Evolutionary conservation across 352 stramenopile genomes (phyloP).

Genomic region (Globisporangium echinulatum): DNA sequence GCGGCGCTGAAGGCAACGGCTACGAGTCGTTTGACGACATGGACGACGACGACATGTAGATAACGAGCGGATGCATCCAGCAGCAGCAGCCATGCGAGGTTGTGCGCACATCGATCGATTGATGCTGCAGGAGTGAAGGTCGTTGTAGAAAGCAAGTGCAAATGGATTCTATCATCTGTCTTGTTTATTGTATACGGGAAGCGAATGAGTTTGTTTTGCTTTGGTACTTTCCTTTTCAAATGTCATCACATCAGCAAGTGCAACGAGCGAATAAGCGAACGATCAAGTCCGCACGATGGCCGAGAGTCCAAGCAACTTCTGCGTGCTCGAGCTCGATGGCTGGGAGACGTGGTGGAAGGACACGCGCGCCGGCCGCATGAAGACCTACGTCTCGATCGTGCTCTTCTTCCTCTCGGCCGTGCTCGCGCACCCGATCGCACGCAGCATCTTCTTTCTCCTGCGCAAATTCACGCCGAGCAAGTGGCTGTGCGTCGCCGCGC

Average conservation of each 20-base stretch:
- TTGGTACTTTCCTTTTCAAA: background rate
- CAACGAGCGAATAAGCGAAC: background rate
- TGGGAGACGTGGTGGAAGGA: conserved; percentile 56
- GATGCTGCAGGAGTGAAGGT: no score
- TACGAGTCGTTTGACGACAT: conserved; percentile 26
- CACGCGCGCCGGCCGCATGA: conserved; percentile 35
- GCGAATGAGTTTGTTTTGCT: no score
- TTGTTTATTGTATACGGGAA: no score
- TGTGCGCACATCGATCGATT: no score
- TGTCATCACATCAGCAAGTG: background rate
- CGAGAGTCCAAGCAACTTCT: conserved; percentile 23
- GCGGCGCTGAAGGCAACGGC: conserved; percentile 18
- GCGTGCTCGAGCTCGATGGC: conserved; percentile 39
- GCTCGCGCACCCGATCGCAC: conserved; percentile 59
- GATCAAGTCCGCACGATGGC: conserved; percentile 3
- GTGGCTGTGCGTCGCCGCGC: conserved; percentile 34
- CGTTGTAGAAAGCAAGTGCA: no score
- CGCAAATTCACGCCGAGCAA: conserved; percentile 45
- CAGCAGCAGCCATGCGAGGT: background rate
- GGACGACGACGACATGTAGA: conserved; percentile 21
- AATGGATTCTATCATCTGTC: no score
- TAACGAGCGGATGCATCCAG: background rate
- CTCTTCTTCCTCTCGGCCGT: conserved; percentile 76
- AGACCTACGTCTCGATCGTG: conserved; percentile 64
- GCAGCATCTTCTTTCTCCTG: conserved; percentile 57